Evolutionary conservation across 768 basidiomycete genomes (phyloP), one percentile per base, ranked within the genome.

Genomic region (Leccinum obscurum): DNA sequence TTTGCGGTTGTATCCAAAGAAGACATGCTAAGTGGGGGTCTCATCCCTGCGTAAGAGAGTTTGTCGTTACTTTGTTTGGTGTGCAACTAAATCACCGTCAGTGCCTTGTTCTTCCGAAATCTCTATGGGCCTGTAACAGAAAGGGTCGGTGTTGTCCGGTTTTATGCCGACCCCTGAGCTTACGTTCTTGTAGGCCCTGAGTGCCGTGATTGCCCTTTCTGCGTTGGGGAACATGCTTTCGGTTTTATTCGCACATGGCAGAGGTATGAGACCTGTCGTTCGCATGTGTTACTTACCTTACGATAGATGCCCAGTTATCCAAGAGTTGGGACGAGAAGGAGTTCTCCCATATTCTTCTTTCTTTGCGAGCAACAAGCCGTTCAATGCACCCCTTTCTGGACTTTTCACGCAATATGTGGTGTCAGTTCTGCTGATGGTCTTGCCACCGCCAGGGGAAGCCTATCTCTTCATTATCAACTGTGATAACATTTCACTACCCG

Each of bases 41-140:
- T 83, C 20, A 85, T 89, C 54, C 82, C 88, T n/a, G 90, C 88
- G 87, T 87, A 64, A 67, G 85, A 74, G 4, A 11, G 14, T 56
- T 37, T 24, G 15, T 34, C 4, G 2, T 32, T 2, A n/a, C 34
- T 41, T 20, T 48, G 5, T 20, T 52, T 44, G 3, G 52, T 7
- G 52, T 8, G 52, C 6, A 17, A 34, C 61, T 58, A 1, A 34
- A 61, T 58, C 22, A 6, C 35, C 9, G 4, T 2, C 35, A 87
- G 86, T 3, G 88, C 89, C 0, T 69, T 90, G 34, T 91, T 89
- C 73, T 92, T 92, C 68, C 79, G 89, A 52, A 88, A 88, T 71
- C 69, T 92, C 7, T 91, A 84, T 69, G 90, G 89, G 0, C 76
- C 80, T 0, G 72, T 78, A 0, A 84, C 85, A 0, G 88, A 88